phyloP scores from a whole-genome alignment of 2,329 filamentous ascomycete species.

The Parastagonospora nodorum region DNA sequence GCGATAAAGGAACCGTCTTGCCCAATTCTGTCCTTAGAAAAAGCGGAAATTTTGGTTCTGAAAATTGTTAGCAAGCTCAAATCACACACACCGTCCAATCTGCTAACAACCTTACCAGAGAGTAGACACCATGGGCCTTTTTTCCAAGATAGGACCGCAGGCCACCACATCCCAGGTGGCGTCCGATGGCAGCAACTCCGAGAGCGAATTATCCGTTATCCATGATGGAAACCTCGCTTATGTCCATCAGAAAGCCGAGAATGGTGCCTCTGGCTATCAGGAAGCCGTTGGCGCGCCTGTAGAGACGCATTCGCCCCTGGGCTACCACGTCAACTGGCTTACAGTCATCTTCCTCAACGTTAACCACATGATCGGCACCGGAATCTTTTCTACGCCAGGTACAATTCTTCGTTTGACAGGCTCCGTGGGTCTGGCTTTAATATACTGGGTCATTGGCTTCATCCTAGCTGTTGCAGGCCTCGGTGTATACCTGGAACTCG shows the following conservation, averaged over 20 bases:
- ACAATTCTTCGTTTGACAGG: constrained; percentile 29
- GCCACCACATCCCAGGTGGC: background rate
- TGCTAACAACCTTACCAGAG: background rate
- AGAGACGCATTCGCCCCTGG: constrained; percentile 35
- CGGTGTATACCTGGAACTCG: constrained; percentile 35
- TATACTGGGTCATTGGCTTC: constrained; percentile 36
- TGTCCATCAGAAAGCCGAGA: background rate
- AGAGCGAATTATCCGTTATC: background rate
- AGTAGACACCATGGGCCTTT: background rate
- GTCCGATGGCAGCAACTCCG: background rate
- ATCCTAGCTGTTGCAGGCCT: constrained; percentile 31
- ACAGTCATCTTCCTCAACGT: constrained; percentile 39
- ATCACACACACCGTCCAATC: background rate
- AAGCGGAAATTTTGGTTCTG: too few species aligned
- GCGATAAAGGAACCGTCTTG: too few species aligned
- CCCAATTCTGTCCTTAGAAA: too few species aligned
- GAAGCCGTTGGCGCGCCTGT: constrained; percentile 38
- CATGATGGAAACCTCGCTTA: background rate
- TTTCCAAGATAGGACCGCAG: background rate
- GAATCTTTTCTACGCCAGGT: constrained; percentile 37
- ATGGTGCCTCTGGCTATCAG: constrained; percentile 26
- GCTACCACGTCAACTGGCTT: constrained; percentile 37
- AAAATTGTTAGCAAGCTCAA: background rate
- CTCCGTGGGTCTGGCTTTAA: constrained; percentile 33
- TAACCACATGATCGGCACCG: constrained; percentile 40